Base-by-base conservation (phyloP, 495 filamentous ascomycete species). In the Tuber melanosporum region DNA sequence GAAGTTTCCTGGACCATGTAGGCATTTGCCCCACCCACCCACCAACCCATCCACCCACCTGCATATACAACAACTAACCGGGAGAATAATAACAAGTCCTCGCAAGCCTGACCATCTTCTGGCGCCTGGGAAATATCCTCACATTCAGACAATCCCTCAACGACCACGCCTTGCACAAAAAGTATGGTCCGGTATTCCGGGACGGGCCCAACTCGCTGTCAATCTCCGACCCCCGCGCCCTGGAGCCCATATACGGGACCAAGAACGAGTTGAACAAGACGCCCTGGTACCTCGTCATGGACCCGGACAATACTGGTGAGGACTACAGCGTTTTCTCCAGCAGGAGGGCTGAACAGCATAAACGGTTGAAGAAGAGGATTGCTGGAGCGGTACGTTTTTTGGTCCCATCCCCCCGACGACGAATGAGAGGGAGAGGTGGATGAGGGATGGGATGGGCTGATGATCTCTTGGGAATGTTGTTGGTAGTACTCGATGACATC, bases 1-100 rank as follows among this genome's bases (percentile, higher is more conserved):
- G 66, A 69, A 45, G 43, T 81, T 81, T 46, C 79, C 78, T n/a
- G 79, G 78, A 72, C 71, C 78, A 20, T 74, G 77, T 70, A 62
- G 8, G 52, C n/a, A 62, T 26, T 4, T 22, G 0, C 12, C 43
- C 43, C 43, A 44, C 43, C 43, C 43, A 17, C 46, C 44, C 47
- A 39, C 62, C 73, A 1, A 62, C 52, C 9, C 43, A 17, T 14
- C 44, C 47, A 39, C 62, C 73, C 4, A 62, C 52, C 9, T 62
- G 71, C 72, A 7, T 39, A 70, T 19, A 72, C 70, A n/a, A 73
- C 66, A 19, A n/a, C 49, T 57, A 12, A 57, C 49, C 22, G 9
- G 49, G 57, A 1, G 8, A 17, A 66, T 36, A 43, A 36, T 9
- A 43, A 46, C 69, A 41, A 76, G 71, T 77, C 52, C 14, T 77